phyloP scores from a whole-genome alignment of 2,329 filamentous ascomycete species.

The Intubia oerlemansii region DNA sequence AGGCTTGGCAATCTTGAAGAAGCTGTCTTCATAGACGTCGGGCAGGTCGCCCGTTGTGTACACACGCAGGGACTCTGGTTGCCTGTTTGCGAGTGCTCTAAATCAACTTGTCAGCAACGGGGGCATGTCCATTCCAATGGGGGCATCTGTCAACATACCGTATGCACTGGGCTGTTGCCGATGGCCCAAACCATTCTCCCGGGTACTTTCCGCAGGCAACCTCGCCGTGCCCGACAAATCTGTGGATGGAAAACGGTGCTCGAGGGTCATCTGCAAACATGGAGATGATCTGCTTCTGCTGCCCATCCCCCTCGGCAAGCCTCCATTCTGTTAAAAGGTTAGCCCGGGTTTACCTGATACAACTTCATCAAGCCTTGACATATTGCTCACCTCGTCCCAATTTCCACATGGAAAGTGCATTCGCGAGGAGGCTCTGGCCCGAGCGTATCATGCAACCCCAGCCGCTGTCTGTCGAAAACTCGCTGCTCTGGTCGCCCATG shows the following conservation, averaged over 20 bases:
- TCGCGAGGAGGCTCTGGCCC: slow-evolving; percentile 81
- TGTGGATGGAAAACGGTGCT: slow-evolving; percentile 86
- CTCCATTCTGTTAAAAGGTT: slow-evolving; percentile 72
- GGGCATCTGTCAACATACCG: slow-evolving; percentile 41
- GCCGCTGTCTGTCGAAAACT: slow-evolving; percentile 82
- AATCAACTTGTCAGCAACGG: slow-evolving; percentile 1
- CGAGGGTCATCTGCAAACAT: slow-evolving; percentile 72
- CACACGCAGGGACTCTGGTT: slow-evolving; percentile 47
- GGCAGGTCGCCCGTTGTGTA: slow-evolving; percentile 80
- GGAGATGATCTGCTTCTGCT: slow-evolving; percentile 52
- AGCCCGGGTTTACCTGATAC: too few relatives aligned
- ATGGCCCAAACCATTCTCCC: slow-evolving; percentile 98
- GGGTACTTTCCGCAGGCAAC: slow-evolving; percentile 80
- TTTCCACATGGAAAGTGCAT: slow-evolving; percentile 50
- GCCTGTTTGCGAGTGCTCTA: slow-evolving; percentile 53
- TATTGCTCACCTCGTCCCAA: slow-evolving; percentile 62
- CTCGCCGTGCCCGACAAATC: slow-evolving; percentile 77
- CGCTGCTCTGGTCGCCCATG: slow-evolving; percentile 46
- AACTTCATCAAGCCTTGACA: too few relatives aligned
- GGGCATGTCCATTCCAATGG: too few relatives aligned
- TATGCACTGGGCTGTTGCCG: slow-evolving; percentile 82
- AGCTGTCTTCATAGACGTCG: slow-evolving; percentile 81
- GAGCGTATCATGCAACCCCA: slow-evolving; percentile 99
- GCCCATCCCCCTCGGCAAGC: slow-evolving; percentile 29
- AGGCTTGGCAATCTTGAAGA: slow-evolving; percentile 55